Base-by-base conservation (phyloP, 352 stramenopile species). In the Pythium diclinum region DNA sequence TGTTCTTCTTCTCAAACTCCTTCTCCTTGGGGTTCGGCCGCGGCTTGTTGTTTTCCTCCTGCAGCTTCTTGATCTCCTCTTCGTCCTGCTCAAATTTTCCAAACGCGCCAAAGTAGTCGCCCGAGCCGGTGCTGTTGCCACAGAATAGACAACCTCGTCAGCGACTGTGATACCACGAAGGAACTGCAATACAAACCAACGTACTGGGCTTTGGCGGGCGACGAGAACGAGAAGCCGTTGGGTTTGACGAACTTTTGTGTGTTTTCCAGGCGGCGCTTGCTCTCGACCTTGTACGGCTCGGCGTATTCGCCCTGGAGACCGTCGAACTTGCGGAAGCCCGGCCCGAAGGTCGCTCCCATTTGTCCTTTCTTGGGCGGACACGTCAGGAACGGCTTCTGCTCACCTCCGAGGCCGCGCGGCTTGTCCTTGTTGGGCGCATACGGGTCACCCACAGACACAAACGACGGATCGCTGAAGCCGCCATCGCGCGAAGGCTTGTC, bases 21-120 rank as follows among this genome's bases (percentile, higher is more conserved):
- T 78, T 77, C n/a, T 79, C 77, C 65, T 89, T 91, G 1, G 78
- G 79, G 48, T 90, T 87, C 21, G 75, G 68, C 21, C 36, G 58
- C 1, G 68, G 53, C 34, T 49, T 53, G 8, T 63, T 65, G 33
- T 87, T 85, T 59, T 85, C 77, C 38, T 79, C 64, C 23, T 75
- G 68, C 1, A 64, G 71, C 36, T 77, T 79, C 28, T 86, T 83
- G 44, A 85, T 69, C 40, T 88, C 78, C 19, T 85, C 78, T 70
- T 92, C 83, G 16, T 83, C 75, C 21, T 78, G 72, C 40, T 90
- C 79, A 9, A 78, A 85, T 46, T 87, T 85, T 48, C 63, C 64
- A 52, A 93, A 90, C 34, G 84, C 68, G 11, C 84, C 84, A 74
- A 78, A 90, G 72, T 90, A 90, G 56, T 93, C 84, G 8, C 84